These are phyloP conservation scores for Aspergillus thermomutatus DNA, from an alignment of 2,329 filamentous ascomycete genomes.

Conservation along the genomic window DNA sequence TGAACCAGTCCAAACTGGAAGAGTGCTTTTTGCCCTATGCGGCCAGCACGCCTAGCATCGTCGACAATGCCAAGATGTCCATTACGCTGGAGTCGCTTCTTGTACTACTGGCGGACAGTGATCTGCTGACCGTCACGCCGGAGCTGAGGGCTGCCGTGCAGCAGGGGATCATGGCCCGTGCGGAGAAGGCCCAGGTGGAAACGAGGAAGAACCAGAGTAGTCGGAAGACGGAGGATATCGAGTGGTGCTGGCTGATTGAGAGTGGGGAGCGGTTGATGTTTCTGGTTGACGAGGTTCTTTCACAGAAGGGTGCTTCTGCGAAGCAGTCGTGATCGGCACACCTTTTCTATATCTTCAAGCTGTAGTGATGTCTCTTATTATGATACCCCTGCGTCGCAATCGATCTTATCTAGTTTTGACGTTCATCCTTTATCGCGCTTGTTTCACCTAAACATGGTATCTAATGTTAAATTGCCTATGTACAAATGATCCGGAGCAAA, in stretches of 20 bases:
- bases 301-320: background rate
- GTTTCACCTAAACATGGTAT: background rate
- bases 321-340: background rate
- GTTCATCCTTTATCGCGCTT: background rate
- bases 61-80: slow-evolving; percentile 71
- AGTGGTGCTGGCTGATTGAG: slow-evolving; percentile 39
- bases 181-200: slow-evolving; percentile 43
- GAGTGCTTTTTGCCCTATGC: slow-evolving; percentile 63
- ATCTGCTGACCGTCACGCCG: slow-evolving; percentile 30
- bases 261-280: slow-evolving; percentile 40
- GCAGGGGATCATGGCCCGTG: slow-evolving; percentile 51
- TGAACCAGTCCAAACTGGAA: slow-evolving; percentile 52
- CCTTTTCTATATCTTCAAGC: no score
- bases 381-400: background rate
- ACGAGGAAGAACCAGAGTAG: slow-evolving; percentile 44
- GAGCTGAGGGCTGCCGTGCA: slow-evolving; percentile 47
- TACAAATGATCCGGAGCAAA: background rate
- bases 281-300: slow-evolving; percentile 32
- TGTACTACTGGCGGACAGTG: slow-evolving; percentile 46
- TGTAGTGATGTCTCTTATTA: background rate
- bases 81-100: slow-evolving; percentile 65
- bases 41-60: slow-evolving; percentile 57
- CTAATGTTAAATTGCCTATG: background rate
- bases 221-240: slow-evolving; percentile 31
- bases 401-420: background rate